Percentiles rank a stretch among this genome's conserved stretches.
Conservation (phyloP, 2,329 filamentous ascomycete genomes). For the Anisogramma anomala region DNA sequence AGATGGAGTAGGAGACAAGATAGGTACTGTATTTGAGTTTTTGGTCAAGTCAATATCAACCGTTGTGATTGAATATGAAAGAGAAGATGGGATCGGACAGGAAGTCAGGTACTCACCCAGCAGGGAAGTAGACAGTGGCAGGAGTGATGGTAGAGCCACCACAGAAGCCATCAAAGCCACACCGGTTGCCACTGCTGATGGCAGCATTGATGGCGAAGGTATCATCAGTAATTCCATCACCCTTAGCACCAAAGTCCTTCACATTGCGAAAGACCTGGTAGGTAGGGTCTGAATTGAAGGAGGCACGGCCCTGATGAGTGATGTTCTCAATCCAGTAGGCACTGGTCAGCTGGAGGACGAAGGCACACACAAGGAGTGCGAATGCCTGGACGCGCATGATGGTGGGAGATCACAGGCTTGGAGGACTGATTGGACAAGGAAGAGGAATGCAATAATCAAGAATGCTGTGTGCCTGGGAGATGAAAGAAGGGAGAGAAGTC, state of each 20-base stretch:
- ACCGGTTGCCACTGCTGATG: conserved; percentile 33
- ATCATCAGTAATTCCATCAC: conserved; percentile 38
- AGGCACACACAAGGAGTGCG: conserved; percentile 2
- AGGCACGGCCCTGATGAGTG: conserved; percentile 33
- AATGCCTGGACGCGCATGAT: not conserved
- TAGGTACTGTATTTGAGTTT: conserved; percentile 54
- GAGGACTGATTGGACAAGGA: no score
- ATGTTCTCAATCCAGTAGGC: conserved; percentile 34
- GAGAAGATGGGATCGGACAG: not conserved
- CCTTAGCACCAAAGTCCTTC: conserved; percentile 31
- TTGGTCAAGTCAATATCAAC: no score
- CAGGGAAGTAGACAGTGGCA: conserved; percentile 22
- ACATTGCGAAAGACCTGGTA: conserved; percentile 39
- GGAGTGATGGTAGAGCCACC: conserved; percentile 22
- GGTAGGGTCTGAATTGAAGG: conserved; percentile 31
- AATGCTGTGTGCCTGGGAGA: no score
- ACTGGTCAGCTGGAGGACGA: conserved; percentile 15
- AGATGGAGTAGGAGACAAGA: conserved; percentile 53
- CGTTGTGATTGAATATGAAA: no score
- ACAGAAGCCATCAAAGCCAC: conserved; percentile 26
- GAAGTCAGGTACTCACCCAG: conserved; percentile 11
- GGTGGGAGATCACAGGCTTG: no score
- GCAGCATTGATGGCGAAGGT: conserved; percentile 42
- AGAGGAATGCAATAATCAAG: no score
- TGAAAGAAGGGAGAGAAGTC: no score